These are phyloP conservation scores for Fusarium sp. DNA, from an alignment of 2,329 filamentous ascomycete genomes.

Conservation along the genomic window DNA sequence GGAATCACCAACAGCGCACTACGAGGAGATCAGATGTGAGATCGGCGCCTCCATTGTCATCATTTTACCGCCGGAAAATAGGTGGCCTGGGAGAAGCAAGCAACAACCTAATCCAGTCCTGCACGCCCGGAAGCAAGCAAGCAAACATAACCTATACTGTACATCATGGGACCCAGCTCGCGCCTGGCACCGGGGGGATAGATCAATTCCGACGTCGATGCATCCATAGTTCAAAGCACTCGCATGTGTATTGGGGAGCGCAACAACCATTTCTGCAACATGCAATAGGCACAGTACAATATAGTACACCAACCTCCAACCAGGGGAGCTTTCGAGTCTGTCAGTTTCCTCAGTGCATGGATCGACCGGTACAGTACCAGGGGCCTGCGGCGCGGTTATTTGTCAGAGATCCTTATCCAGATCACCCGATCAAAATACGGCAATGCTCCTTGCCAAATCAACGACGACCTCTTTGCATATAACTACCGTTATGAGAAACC, in stretches of 20 bases:
- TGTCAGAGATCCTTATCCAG: conserved; percentile 21
- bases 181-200: conserved; percentile 4
- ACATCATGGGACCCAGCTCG: neutral
- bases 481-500: neutral
- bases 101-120: conserved; percentile 1
- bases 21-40: conserved; percentile 34
- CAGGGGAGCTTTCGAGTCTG: conserved; percentile 17
- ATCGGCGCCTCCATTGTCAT: conserved; percentile 34
- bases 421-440: conserved; percentile 17
- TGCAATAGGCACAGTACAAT: neutral
- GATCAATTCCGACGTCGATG: conserved; percentile 19
- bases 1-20: conserved; percentile 26
- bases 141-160: neutral
- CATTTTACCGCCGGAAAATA: conserved; percentile 22
- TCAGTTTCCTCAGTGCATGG: conserved; percentile 34
- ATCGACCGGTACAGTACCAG: conserved; percentile 30
- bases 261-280: neutral
- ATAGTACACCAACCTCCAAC: conserved; percentile 3
- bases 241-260: conserved; percentile 7
- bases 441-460: conserved; percentile 12
- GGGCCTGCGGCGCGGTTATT: conserved; percentile 26
- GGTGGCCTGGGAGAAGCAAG: conserved; percentile 10
- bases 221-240: conserved; percentile 10
- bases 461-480: neutral
- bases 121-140: neutral